Evolutionary conservation across 116 monocot species (phyloP).

Genomic region (Cymodocea nodosa): DNA sequence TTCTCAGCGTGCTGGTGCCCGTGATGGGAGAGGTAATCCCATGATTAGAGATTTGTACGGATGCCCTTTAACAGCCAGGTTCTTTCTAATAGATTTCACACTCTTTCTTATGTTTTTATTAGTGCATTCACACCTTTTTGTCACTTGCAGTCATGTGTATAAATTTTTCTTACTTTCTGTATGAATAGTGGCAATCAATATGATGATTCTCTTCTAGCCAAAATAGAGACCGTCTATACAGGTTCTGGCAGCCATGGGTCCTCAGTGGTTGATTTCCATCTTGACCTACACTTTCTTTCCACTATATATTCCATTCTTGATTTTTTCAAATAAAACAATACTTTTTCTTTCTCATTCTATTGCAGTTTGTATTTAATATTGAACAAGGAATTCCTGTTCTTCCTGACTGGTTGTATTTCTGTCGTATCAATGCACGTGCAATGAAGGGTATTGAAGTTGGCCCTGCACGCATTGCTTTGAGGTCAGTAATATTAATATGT

Average conservation of each 20-base stretch:
- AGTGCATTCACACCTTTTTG: background rate
- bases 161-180: background rate
- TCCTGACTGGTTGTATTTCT: slow-evolving; percentile 89
- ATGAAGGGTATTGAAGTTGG: slow-evolving; percentile 69
- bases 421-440: slow-evolving; percentile 49
- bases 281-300: background rate
- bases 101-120: background rate
- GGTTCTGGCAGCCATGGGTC: slow-evolving; percentile 74
- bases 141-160: background rate
- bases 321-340: background rate
- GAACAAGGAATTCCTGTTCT: slow-evolving; percentile 88
- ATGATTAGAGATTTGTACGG: slow-evolving; percentile 81
- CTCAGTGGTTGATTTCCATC: slow-evolving; percentile 39
- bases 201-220: slow-evolving; percentile 83
- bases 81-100: background rate
- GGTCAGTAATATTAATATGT: slow-evolving; percentile 19
- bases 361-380: slow-evolving; percentile 73
- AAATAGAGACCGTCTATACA: slow-evolving; percentile 80
- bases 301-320: background rate
- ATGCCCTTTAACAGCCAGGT: slow-evolving; percentile 94
- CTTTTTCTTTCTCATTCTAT: slow-evolving; percentile 1
- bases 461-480: slow-evolving; percentile 54
- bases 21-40: slow-evolving; percentile 78
- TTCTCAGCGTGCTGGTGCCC: slow-evolving; percentile 83
- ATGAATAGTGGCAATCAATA: slow-evolving; percentile 63